Evolutionary conservation across 805 yeast species (phyloP), one percentile per base, ranked within the genome.

Genomic region (Sugiyamaella floridensis): DNA sequence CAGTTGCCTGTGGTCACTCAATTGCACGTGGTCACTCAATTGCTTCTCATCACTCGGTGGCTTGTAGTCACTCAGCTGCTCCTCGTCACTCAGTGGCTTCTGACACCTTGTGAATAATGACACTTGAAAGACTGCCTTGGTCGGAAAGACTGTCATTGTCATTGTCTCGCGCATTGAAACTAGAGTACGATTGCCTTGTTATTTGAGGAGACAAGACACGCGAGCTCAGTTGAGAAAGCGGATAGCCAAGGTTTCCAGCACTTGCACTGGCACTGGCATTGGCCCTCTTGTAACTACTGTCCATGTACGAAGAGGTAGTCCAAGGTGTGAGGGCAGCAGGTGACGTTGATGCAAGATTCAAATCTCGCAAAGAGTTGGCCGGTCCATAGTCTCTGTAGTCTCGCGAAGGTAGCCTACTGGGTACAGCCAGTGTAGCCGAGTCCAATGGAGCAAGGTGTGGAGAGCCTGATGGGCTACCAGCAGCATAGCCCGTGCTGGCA

Each of bases 101-200:
- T 10, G 37, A 4, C 8, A 9, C 15, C 32, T 16, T 14, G 43
- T 49, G 52, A 2, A 49, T 49, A 29, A 49, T 49, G 18, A 49
- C 52, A 29, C 48, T 43, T 5, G 37, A 32, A 8, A 32, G 37
- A 14, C 37, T 32, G n/a, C n/a, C n/a, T 14, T 32, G 37, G 37
- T 32, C 37, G 37, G 37, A 32, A 14, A 32, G 37, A 14, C 37
- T 32, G 18, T 41, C 52, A 37, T n/a, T 20, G 29, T 44, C 29
- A 42, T 34, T 14, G 43, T 43, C 43, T 26, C 34, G n/a, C 15
- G 52, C 9, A 47, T 32, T 19, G 22, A 42, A 6, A 42, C 43
- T 41, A 20, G 26, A 28, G 40, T 26, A 22, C 18, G 43, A 49
- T 29, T 43, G 48, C 14, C 48, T 37, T 6, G 26, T 40, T 8